Conservation (phyloP, 768 basidiomycete species). For the Rhodotorula graminis region DNA sequence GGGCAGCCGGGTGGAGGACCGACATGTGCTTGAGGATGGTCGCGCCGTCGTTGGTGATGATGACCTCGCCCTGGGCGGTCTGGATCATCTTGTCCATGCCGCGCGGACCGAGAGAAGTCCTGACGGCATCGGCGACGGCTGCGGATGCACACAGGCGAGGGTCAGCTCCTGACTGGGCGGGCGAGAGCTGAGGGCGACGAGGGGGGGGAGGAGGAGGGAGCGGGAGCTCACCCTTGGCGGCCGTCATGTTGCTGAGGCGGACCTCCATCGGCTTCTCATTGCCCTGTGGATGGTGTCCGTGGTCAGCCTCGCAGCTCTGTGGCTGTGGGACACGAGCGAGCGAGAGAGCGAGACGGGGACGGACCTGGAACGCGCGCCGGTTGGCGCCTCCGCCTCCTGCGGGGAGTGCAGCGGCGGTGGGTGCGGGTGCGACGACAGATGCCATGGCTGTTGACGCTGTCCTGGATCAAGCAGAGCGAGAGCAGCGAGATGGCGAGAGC, state of each 20-base stretch:
- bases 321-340: not conserved
- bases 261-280: slow-evolving; percentile 98
- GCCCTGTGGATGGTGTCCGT: slow-evolving; percentile 22
- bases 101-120: slow-evolving; percentile 90
- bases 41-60: slow-evolving; percentile 98
- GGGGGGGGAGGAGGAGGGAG: not conserved
- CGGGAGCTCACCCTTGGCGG: slow-evolving; percentile 61
- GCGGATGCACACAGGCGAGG: not conserved
- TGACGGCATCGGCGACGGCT: slow-evolving; percentile 97
- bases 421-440: slow-evolving; percentile 25
- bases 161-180: not conserved
- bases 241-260: slow-evolving; percentile 92
- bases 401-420: slow-evolving; percentile 7
- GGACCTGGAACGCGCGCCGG: slow-evolving; percentile 39
- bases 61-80: slow-evolving; percentile 75
- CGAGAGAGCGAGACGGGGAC: not conserved
- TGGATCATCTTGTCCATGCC: slow-evolving; percentile 99
- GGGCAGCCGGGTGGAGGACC: slow-evolving; percentile 93
- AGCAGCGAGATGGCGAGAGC: not conserved
- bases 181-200: not conserved
- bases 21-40: slow-evolving; percentile 81
- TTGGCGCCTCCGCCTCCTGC: slow-evolving; percentile 6
- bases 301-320: not conserved
- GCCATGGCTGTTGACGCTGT: not conserved
- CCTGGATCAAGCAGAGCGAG: not conserved